phyloP scores from a whole-genome alignment of 1,139 yeast genomes.

The Insectozyma bohioensis region DNA sequence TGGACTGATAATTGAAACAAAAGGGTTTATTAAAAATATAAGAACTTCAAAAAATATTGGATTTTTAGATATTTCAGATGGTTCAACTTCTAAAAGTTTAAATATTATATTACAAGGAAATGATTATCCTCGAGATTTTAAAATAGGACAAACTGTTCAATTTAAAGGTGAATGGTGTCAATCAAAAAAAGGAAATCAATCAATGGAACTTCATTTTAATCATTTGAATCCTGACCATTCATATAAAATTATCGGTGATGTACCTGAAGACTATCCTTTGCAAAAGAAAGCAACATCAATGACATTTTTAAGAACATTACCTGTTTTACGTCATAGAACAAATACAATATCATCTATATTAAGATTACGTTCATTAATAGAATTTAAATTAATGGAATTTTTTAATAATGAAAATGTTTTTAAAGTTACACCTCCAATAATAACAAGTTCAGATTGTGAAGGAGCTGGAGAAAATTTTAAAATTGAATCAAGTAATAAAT shows the following conservation, averaged over 20 bases:
- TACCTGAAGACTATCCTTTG: constrained; percentile 68
- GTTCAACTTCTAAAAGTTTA: constrained; percentile 55
- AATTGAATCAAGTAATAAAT: constrained; percentile 38
- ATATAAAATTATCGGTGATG: constrained; percentile 46
- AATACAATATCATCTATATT: constrained; percentile 62
- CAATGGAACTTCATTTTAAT: constrained; percentile 30
- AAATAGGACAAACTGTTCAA: constrained; percentile 43
- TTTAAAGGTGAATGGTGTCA: constrained; percentile 37
- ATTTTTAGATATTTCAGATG: constrained; percentile 80
- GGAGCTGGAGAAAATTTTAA: constrained; percentile 93
- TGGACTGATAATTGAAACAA: constrained; percentile 21
- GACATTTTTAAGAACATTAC: constrained; percentile 63
- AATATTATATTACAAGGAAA: constrained; percentile 54
- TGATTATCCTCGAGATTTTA: constrained; percentile 33
- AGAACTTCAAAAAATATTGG: constrained; percentile 73
- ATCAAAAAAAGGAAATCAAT: constrained; percentile 28
- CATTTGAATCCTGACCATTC: constrained; percentile 22
- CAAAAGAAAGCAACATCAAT: constrained; percentile 76
- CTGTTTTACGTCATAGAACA: constrained; percentile 80
- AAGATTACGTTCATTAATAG: constrained; percentile 70
- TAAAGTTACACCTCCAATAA: constrained; percentile 81
- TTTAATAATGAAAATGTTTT: constrained; percentile 55
- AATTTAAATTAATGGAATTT: constrained; percentile 51
- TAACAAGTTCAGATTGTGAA: constrained; percentile 92
- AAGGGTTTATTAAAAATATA: constrained; percentile 77